Conservation (phyloP, 352 stramenopile genomes). For the Nothophytophthora sp. region DNA sequence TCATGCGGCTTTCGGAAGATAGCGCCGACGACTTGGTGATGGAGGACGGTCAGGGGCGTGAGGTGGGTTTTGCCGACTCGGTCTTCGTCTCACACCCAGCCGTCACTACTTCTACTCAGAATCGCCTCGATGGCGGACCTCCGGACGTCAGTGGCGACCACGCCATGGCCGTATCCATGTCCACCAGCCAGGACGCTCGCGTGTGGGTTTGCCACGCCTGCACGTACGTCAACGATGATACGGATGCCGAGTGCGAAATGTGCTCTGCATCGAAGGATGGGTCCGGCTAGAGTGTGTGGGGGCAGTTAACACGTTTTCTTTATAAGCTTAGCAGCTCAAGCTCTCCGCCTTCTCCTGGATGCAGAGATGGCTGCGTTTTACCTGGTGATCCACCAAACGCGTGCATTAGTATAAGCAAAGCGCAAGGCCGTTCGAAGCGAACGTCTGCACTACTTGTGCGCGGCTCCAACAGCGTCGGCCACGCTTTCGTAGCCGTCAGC, state of each 20-base stretch:
- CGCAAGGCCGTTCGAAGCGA: background rate
- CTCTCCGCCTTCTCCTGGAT: too few species aligned
- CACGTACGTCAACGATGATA: slow-evolving; percentile 79
- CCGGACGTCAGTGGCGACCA: slow-evolving; percentile 18
- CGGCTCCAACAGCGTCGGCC: slow-evolving; percentile 82
- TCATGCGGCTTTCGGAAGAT: slow-evolving; percentile 69
- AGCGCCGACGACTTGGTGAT: slow-evolving; percentile 57
- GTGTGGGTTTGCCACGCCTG: slow-evolving; percentile 79
- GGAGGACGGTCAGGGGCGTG: slow-evolving; percentile 55
- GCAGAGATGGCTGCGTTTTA: too few species aligned
- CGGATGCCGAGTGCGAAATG: slow-evolving; percentile 62
- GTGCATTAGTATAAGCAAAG: too few species aligned
- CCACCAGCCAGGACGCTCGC: slow-evolving; percentile 18
- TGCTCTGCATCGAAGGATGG: slow-evolving; percentile 43
- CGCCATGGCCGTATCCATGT: slow-evolving; percentile 13
- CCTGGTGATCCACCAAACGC: slow-evolving; percentile 1
- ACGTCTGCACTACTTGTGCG: slow-evolving; percentile 48
- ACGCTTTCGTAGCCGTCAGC: slow-evolving; percentile 86
- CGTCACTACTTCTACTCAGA: background rate
- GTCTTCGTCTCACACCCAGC: slow-evolving; percentile 51
- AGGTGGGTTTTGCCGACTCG: slow-evolving; percentile 76
- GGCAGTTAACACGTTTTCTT: too few species aligned
- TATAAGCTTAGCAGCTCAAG: too few species aligned
- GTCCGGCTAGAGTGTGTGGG: background rate
- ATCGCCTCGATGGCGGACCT: background rate